Conservation (phyloP, 1,139 yeast species). For the Diutina pseudorugosa region DNA sequence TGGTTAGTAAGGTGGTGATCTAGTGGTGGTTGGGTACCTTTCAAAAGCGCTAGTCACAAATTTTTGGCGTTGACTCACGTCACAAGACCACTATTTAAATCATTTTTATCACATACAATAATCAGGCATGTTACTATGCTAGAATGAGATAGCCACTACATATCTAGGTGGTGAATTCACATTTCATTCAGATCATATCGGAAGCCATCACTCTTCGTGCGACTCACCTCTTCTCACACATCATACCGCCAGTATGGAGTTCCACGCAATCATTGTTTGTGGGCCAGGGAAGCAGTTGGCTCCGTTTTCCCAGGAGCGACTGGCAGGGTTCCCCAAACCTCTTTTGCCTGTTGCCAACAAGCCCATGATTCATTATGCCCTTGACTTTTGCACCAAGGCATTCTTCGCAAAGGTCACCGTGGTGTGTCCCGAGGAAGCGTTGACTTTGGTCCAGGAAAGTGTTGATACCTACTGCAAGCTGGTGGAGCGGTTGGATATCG, state of each 20-base stretch:
- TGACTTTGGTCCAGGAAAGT: slow-evolving; percentile 20
- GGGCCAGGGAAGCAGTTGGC: slow-evolving; percentile 66
- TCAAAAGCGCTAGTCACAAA: too few relatives aligned
- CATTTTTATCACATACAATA: too few relatives aligned
- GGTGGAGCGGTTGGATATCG: neutral
- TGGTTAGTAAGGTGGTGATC: too few relatives aligned
- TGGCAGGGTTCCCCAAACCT: slow-evolving; percentile 68
- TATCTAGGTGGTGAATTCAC: too few relatives aligned
- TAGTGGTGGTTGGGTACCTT: too few relatives aligned
- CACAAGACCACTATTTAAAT: too few relatives aligned
- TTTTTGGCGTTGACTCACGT: too few relatives aligned
- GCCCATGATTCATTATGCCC: slow-evolving; percentile 81
- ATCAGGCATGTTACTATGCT: too few relatives aligned
- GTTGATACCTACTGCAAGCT: slow-evolving; percentile 17
- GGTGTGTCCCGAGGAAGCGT: slow-evolving; percentile 19
- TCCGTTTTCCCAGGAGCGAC: slow-evolving; percentile 54
- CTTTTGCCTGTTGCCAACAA: slow-evolving; percentile 79
- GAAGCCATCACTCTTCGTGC: neutral
- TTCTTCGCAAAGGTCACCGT: slow-evolving; percentile 47
- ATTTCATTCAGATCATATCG: neutral
- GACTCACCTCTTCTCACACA: neutral
- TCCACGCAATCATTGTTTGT: slow-evolving; percentile 82
- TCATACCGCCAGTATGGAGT: slow-evolving; percentile 47
- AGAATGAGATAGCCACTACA: too few relatives aligned
- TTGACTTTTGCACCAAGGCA: slow-evolving; percentile 90